Evolutionary conservation across 2,329 filamentous ascomycete species (phyloP).

Genomic region (Aciculosporium take): DNA sequence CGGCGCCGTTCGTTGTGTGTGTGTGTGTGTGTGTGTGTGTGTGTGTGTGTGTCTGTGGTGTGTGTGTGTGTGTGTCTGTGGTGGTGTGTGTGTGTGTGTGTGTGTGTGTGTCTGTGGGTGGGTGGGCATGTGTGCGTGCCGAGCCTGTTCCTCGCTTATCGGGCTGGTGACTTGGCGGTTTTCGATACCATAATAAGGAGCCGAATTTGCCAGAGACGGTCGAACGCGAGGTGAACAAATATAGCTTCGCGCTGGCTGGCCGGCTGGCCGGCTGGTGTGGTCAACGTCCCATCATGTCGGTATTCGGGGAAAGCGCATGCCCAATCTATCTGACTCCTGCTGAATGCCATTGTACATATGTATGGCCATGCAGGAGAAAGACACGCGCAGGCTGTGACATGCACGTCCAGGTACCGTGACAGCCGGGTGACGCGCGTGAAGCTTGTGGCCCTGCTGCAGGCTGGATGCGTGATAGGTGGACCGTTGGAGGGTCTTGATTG

Average conservation of each 20-base stretch:
- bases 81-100: neutral
- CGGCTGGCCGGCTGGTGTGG: neutral
- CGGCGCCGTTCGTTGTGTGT: neutral
- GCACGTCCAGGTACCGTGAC: slow-evolving; percentile 5
- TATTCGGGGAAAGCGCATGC: neutral
- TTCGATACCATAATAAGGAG: neutral
- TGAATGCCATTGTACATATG: too few relatives aligned
- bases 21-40: slow-evolving; percentile 1
- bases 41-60: neutral
- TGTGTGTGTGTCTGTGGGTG: slow-evolving; percentile 1
- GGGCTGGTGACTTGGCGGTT: neutral
- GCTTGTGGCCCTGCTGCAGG: slow-evolving; percentile 4
- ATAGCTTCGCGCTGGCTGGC: neutral
- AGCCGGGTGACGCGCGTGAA: slow-evolving; percentile 5
- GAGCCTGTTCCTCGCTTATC: slow-evolving; percentile 6
- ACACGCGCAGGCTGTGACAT: slow-evolving; percentile 1
- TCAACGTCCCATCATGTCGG: slow-evolving; percentile 1
- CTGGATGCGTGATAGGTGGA: slow-evolving; percentile 6
- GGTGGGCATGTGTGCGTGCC: slow-evolving; percentile 1
- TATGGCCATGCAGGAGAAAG: slow-evolving; percentile 1
- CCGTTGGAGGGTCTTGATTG: slow-evolving; percentile 2
- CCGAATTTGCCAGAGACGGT: neutral
- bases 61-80: too few relatives aligned
- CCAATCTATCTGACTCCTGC: neutral
- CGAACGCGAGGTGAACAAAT: neutral